phyloP scores from a whole-genome alignment of 2,329 filamentous ascomycete species.

The Apiospora marii region DNA sequence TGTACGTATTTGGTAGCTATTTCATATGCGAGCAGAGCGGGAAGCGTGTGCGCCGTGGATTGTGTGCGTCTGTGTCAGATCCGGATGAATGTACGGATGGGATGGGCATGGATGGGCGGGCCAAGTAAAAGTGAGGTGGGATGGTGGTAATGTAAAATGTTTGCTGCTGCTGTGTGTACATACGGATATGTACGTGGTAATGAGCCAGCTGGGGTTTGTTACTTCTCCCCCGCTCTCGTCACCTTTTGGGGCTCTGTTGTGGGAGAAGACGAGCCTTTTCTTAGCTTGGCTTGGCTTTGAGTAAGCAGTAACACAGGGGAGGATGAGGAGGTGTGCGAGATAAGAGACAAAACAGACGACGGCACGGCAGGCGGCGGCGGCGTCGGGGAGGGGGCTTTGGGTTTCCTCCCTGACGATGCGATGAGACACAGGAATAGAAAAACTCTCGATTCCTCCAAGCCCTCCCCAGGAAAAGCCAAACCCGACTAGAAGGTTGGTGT shows the following conservation, averaged over 20 bases:
- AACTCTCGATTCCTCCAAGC: neutral
- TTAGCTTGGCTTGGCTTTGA: neutral
- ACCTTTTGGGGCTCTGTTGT: neutral
- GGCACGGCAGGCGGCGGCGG: too few species aligned
- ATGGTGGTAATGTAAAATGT: neutral
- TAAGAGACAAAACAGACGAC: neutral
- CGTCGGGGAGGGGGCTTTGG: neutral
- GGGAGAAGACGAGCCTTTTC: neutral
- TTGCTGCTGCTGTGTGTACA: neutral
- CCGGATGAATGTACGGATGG: neutral
- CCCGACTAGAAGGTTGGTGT: constrained; percentile 19
- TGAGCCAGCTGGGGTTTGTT: constrained; percentile 1
- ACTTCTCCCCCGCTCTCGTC: neutral
- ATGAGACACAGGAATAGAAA: constrained; percentile 21
- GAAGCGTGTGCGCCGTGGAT: neutral
- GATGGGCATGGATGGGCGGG: too few species aligned
- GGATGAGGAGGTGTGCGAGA: neutral
- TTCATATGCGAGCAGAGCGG: neutral
- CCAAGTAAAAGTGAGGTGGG: neutral
- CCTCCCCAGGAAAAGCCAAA: constrained; percentile 21
- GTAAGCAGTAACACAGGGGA: constrained; percentile 6
- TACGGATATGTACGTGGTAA: neutral
- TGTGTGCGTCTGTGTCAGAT: neutral
- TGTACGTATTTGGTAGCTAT: neutral
- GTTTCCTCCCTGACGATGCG: constrained; percentile 19